Percentiles rank a stretch among this genome's conserved stretches.
Conservation (phyloP, 306 rosid genomes). For the Sophora flavescens region DNA sequence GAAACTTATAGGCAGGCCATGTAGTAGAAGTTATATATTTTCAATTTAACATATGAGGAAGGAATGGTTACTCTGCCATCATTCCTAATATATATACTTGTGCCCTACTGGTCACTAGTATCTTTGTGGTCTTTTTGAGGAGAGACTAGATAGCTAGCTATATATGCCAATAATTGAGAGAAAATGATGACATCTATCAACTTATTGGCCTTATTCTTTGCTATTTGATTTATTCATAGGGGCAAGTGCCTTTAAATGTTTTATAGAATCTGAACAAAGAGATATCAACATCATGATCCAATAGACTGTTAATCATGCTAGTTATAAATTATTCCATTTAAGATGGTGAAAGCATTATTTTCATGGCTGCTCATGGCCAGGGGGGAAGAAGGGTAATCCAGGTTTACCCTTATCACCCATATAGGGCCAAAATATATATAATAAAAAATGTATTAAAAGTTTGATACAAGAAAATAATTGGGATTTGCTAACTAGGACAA, state of each 20-base stretch:
- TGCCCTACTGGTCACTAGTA: neutral
- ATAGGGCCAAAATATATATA: slow-evolving; percentile 40
- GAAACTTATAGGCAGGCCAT: slow-evolving; percentile 6
- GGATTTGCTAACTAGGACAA: slow-evolving; percentile 44
- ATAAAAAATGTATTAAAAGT: slow-evolving; percentile 41
- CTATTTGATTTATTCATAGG: slow-evolving; percentile 29
- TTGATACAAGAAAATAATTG: slow-evolving; percentile 46
- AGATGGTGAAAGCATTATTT: slow-evolving; percentile 42
- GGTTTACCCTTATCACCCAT: slow-evolving; percentile 41
- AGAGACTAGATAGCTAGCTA: slow-evolving; percentile 12
- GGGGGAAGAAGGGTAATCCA: slow-evolving; percentile 33
- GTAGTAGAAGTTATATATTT: slow-evolving; percentile 5
- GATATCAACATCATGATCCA: slow-evolving; percentile 49
- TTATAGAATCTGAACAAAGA: slow-evolving; percentile 33
- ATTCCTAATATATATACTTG: slow-evolving; percentile 4
- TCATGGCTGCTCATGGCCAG: slow-evolving; percentile 14
- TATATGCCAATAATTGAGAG: slow-evolving; percentile 46
- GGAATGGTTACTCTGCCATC: slow-evolving; percentile 16
- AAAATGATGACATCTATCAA: slow-evolving; percentile 38
- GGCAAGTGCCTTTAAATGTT: slow-evolving; percentile 23
- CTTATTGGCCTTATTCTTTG: slow-evolving; percentile 20
- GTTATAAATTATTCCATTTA: slow-evolving; percentile 39
- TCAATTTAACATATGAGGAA: slow-evolving; percentile 9
- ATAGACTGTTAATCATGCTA: slow-evolving; percentile 37
- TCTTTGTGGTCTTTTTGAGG: slow-evolving; percentile 11